Base-by-base conservation (phyloP, 2,329 filamentous ascomycete species). In the Aspergillus caelatus region DNA sequence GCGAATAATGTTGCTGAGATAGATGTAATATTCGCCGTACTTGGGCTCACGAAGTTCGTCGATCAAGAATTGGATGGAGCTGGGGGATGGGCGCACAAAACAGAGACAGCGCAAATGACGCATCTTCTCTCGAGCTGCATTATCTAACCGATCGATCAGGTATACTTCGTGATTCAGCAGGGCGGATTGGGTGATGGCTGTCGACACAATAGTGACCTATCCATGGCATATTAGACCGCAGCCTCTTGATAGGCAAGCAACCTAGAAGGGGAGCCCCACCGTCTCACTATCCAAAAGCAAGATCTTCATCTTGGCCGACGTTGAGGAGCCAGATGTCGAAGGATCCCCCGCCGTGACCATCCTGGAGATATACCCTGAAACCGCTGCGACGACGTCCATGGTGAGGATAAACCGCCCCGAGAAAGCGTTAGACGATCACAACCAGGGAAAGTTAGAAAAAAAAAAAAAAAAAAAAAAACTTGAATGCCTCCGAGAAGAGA, bases 111-210 rank as follows among this genome's bases (percentile, higher is more conserved):
- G 89, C 58, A 99, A 85, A 82, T 99, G 95, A 66, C 95, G 91
- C 95, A 99, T 98, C 84, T 96, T 97, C 81, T 99, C 96, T 55
- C 95, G 88, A 67, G 89, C 89, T 63, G 87, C 83, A 71, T 97
- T 98, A 76, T 98, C 95, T 62, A 99, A 83, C 64, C 95, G 93
- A 79, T 99, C 95, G 73, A 96, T 97, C 65, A 99, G 91, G 80
- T 97, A 99, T 70, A 99, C 92, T 81, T 98, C 94, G 81, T 99
- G 93, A 75, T 92, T 97, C 67, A 99, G 88, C 23, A 99, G 88
- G 45, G 93, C 89, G 32, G 95, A 99, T 78, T 99, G 96, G 1
- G 95, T 98, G 65, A 94, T 94, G 60, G 95, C 94, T 6, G 94
- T 96, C 11, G 96, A 99, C 23, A 97, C 89, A 70, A 98, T 96